Percentiles rank a stretch among this genome's conserved stretches.
These are phyloP conservation scores for Aurantiochytrium sp. DNA, from an alignment of 108 stramenopile genomes.

Conservation along the genomic window DNA sequence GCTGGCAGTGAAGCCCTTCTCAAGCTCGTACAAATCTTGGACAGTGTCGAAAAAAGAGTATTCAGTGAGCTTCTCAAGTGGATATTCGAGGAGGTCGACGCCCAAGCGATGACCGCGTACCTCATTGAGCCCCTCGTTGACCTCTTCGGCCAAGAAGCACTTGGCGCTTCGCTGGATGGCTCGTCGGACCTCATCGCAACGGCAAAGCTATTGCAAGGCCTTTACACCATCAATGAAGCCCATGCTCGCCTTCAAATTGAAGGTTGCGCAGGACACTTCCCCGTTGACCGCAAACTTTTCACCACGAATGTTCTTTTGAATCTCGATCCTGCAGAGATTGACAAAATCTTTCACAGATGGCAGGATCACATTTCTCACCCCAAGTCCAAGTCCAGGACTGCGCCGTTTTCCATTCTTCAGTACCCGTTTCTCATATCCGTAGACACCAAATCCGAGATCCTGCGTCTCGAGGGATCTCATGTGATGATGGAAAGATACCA, in stretches of 20 bases:
- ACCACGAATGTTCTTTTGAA: not conserved
- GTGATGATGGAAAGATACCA: no score
- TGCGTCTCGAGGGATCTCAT: not conserved
- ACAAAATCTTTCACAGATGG: not conserved
- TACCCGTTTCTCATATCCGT: not conserved
- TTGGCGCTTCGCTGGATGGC: not conserved
- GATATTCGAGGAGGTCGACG: not conserved
- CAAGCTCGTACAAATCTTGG: not conserved
- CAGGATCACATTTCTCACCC: not conserved
- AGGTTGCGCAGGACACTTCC: not conserved
- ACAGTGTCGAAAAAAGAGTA: not conserved
- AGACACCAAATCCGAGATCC: not conserved
- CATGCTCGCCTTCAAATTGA: not conserved
- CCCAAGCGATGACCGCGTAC: not conserved
- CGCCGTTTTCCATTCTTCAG: not conserved
- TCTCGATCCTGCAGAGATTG: not conserved
- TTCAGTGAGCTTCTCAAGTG: not conserved
- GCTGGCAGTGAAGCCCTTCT: not conserved
- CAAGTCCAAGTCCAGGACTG: not conserved
- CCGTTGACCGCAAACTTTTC: not conserved
- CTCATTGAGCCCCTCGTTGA: not conserved
- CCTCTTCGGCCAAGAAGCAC: not conserved
- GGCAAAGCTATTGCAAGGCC: not conserved
- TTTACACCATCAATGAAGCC: not conserved
- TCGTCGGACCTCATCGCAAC: not conserved